Base-by-base conservation (phyloP, 192 early-diverging fungal species). In the Entophlyctis luteolus region DNA sequence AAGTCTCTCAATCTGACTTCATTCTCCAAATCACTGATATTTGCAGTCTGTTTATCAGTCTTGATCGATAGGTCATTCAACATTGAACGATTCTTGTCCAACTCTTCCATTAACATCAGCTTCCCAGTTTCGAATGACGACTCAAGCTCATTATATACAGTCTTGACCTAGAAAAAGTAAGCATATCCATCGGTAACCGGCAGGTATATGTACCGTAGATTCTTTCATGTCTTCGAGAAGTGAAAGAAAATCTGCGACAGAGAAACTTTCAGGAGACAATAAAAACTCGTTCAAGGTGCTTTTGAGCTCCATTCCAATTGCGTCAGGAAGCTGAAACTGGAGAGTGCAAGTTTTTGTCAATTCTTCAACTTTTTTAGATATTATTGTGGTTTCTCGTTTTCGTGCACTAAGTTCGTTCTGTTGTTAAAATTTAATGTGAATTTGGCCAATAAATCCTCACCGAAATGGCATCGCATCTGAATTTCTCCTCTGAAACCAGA, bases 121-220 rank as follows among this genome's bases (percentile, higher is more conserved):
- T 32, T 20, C 8, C 58, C 58, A 31, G 39, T 45, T 42, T 60
- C 58, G 29, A 60, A 60, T 23, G 25, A 6, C 10, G 6, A 16
- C 14, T 45, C 20, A 22, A 60, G 35, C 37, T 60, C 58, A 60
- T 22, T 38, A 25, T 60, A 60, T 14, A 60, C 58, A 25, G 39
- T 60, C 39, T 60, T 60, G 37, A 45, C 35, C 58, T 60, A 16
- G 10, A 6, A 46, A 45, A 23, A 60, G 18, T 25, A 45, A 45
- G 58, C 20, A 23, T 23, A 46, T 25, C 10, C n/a, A n/a, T n/a
- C n/a, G n/a, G n/a, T n/a, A n/a, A n/a, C n/a, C n/a, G n/a, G n/a
- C n/a, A n/a, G n/a, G n/a, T 2, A 16, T 16, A 29, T 2, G 20
- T 16, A 57, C 55, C 55, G 32, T 36, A n/a, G 3, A 29, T 23